These are phyloP conservation scores for Botrytis galanthina DNA, from an alignment of 2,329 filamentous ascomycete genomes.

Conservation along the genomic window DNA sequence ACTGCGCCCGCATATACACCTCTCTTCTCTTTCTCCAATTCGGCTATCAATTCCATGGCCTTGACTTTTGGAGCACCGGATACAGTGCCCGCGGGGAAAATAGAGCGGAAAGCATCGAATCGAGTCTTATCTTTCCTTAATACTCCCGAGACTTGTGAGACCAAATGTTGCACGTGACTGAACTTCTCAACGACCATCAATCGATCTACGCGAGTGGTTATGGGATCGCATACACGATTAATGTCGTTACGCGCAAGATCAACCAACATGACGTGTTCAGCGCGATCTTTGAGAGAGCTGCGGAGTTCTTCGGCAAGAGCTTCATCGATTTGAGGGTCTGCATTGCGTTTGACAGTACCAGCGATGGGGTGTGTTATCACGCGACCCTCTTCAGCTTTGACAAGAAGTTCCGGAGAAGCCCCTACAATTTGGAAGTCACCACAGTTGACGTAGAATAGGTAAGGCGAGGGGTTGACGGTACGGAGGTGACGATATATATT, in stretches of 20 bases:
- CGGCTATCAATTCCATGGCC: conserved; percentile 95
- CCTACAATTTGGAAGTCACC: conserved; percentile 91
- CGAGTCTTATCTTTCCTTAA: conserved; percentile 78
- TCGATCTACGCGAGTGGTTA: conserved; percentile 84
- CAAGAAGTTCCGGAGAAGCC: conserved; percentile 89
- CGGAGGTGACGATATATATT: conserved; percentile 96
- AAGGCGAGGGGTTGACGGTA: conserved; percentile 96
- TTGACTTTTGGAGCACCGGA: conserved; percentile 93
- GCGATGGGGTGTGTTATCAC: conserved; percentile 97
- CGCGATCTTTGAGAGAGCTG: conserved; percentile 82
- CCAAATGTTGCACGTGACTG: conserved; percentile 94
- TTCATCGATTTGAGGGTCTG: conserved; percentile 77
- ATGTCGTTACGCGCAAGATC: conserved; percentile 95
- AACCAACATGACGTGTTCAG: conserved; percentile 96
- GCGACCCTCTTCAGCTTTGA: conserved; percentile 81
- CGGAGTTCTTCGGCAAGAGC: conserved; percentile 73
- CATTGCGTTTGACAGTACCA: conserved; percentile 86
- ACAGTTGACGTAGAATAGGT: conserved; percentile 95
- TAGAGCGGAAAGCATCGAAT: conserved; percentile 93
- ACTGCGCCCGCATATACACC: conserved; percentile 95
- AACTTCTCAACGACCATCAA: conserved; percentile 95
- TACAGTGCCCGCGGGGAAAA: conserved; percentile 95
- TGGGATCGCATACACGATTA: conserved; percentile 90
- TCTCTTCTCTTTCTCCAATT: conserved; percentile 89
- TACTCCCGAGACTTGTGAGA: conserved; percentile 92